phyloP scores from a whole-genome alignment of 805 yeast species.

The Starmerella powellii region DNA sequence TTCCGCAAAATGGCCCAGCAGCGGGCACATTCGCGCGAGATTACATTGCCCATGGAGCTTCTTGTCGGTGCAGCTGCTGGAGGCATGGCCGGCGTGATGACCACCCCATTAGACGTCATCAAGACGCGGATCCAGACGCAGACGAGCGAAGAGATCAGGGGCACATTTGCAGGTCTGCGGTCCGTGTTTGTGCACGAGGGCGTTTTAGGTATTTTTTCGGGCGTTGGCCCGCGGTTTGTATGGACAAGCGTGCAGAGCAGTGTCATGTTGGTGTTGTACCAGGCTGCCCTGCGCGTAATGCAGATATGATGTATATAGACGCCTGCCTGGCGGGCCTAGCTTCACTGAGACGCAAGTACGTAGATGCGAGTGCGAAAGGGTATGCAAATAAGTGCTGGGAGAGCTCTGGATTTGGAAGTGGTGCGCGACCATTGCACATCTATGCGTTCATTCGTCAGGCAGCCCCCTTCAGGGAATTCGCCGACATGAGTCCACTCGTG shows the following conservation, averaged over 20 bases:
- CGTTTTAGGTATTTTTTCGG: slow-evolving; percentile 65
- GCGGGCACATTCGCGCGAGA: slow-evolving; percentile 24
- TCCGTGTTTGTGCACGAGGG: slow-evolving; percentile 67
- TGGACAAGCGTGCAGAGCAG: slow-evolving; percentile 97
- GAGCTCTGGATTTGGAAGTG: too few relatives aligned
- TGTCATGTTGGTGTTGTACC: slow-evolving; percentile 82
- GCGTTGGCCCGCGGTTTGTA: slow-evolving; percentile 90
- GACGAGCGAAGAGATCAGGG: slow-evolving; percentile 31
- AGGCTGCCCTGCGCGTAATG: slow-evolving; percentile 51
- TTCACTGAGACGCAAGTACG: too few relatives aligned
- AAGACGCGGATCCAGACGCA: slow-evolving; percentile 92
- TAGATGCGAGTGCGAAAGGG: too few relatives aligned
- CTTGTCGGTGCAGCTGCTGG: slow-evolving; percentile 93
- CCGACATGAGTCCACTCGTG: too few relatives aligned
- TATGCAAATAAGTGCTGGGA: too few relatives aligned
- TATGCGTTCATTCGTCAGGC: too few relatives aligned
- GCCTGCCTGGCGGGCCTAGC: too few relatives aligned
- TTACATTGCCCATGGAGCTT: slow-evolving; percentile 45
- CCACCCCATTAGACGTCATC: slow-evolving; percentile 86
- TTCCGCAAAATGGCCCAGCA: slow-evolving; percentile 30
- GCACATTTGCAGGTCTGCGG: slow-evolving; percentile 41
- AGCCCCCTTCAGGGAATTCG: too few relatives aligned
- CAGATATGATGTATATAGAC: neutral
- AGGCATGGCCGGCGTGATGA: slow-evolving; percentile 75
- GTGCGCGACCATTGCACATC: too few relatives aligned